Conservation (phyloP, 768 basidiomycete genomes). For the Kwoniella shandongensis region DNA sequence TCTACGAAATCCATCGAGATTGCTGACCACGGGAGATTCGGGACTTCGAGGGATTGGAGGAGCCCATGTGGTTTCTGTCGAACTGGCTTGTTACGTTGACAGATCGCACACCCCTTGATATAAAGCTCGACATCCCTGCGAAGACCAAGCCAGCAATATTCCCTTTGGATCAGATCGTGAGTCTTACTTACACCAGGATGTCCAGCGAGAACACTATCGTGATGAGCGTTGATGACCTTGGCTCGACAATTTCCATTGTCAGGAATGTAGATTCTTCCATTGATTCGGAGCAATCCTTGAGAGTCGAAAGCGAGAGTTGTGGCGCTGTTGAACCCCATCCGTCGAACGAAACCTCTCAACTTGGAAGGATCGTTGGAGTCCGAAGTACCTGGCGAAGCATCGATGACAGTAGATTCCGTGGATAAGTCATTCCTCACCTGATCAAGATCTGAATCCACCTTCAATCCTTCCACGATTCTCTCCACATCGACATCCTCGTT, state of each 20-base stretch:
- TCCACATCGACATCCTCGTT: not conserved
- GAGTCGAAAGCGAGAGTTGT: too few relatives aligned
- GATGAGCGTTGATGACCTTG: not conserved
- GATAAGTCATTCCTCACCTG: not conserved
- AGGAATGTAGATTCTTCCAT: too few relatives aligned
- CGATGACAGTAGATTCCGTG: not conserved
- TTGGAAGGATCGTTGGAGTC: too few relatives aligned
- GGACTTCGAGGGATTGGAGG: constrained; percentile 45
- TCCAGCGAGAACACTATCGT: constrained; percentile 40
- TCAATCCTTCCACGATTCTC: not conserved
- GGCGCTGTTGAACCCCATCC: too few relatives aligned
- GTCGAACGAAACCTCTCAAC: too few relatives aligned
- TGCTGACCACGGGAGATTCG: constrained; percentile 50
- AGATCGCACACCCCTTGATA: constrained; percentile 54
- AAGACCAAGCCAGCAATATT: constrained; percentile 54
- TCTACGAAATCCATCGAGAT: constrained; percentile 57
- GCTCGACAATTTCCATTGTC: not conserved
- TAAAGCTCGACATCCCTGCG: constrained; percentile 42
- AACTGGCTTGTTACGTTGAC: constrained; percentile 52
- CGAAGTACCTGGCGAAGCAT: not conserved
- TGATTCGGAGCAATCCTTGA: too few relatives aligned
- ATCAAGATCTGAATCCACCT: not conserved
- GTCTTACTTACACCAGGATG: constrained; percentile 57
- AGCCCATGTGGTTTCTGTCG: constrained; percentile 55
- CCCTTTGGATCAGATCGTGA: constrained; percentile 43